phyloP scores from a whole-genome alignment of 495 filamentous ascomycete species.

The Neurospora sp. region DNA sequence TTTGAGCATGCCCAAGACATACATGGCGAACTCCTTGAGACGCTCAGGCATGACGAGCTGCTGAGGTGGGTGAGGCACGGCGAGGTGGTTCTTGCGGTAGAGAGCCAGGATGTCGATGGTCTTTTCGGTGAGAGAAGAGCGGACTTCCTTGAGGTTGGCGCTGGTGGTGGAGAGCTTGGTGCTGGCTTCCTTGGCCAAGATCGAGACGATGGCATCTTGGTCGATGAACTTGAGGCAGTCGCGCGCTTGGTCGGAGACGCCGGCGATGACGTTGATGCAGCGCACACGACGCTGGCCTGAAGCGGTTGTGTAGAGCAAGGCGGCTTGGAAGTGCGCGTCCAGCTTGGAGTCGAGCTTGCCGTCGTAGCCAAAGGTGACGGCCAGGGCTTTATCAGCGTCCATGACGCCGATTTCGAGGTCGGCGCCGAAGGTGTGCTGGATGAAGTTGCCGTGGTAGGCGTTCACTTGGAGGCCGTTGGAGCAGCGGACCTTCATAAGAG shows the following conservation, averaged over 20 bases:
- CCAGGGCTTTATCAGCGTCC: constrained; percentile 88
- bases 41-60: constrained; percentile 93
- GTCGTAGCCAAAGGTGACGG: constrained; percentile 89
- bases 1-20: constrained; percentile 86
- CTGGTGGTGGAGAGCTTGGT: constrained; percentile 62
- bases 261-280: constrained; percentile 87
- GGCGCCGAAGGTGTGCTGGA: constrained; percentile 87
- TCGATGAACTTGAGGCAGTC: constrained; percentile 88
- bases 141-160: constrained; percentile 74
- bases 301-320: constrained; percentile 87
- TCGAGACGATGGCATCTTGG: constrained; percentile 80
- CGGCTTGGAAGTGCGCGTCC: constrained; percentile 96
- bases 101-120: constrained; percentile 88
- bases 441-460: constrained; percentile 89
- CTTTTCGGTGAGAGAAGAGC: constrained; percentile 79
- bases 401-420: constrained; percentile 92
- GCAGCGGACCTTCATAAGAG: constrained; percentile 96
- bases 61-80: constrained; percentile 70
- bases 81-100: constrained; percentile 84
- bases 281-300: constrained; percentile 82
- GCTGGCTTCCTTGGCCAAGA: constrained; percentile 88
- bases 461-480: constrained; percentile 93
- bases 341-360: constrained; percentile 93
- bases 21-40: constrained; percentile 95
- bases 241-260: constrained; percentile 71